Evolutionary conservation across 176 grass and related monocot species (phyloP).

Genomic region (Saccharum officinarum): DNA sequence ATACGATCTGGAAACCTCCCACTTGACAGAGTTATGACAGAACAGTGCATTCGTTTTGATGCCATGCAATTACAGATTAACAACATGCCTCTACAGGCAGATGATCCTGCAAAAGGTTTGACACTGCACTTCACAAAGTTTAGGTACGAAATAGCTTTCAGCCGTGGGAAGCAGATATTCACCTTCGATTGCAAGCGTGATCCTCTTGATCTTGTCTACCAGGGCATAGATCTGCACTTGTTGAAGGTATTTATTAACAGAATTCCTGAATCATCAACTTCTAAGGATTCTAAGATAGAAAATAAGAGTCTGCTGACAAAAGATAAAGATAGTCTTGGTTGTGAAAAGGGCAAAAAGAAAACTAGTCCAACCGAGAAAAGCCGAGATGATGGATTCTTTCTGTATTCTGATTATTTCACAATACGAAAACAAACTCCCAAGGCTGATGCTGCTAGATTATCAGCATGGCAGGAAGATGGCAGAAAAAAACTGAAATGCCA

Average conservation of each 20-base stretch:
- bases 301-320: conserved; percentile 48
- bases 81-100: conserved; percentile 63
- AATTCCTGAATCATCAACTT: conserved; percentile 45
- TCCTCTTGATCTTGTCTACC: conserved; percentile 97
- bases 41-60: conserved; percentile 90
- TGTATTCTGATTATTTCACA: conserved; percentile 91
- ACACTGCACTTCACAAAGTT: conserved; percentile 71
- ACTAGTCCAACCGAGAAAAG: conserved; percentile 57
- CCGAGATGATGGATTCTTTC: conserved; percentile 81
- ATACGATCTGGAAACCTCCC: conserved; percentile 87
- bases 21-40: conserved; percentile 98
- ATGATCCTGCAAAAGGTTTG: conserved; percentile 92
- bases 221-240: conserved; percentile 83
- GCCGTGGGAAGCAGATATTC: conserved; percentile 91
- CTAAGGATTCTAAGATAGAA: conserved; percentile 49
- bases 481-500: conserved; percentile 66
- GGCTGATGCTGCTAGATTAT: conserved; percentile 77
- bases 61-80: conserved; percentile 55
- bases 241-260: conserved; percentile 70
- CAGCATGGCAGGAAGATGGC: conserved; percentile 77
- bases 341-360: conserved; percentile 57
- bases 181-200: conserved; percentile 90
- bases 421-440: conserved; percentile 94
- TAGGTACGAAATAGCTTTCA: conserved; percentile 77
- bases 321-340: conserved; percentile 39